A percentile compares a stretch with the other conserved stretches of the same genome.
phyloP scores from a whole-genome alignment of 768 basidiomycete species.

The Russula lepida region DNA sequence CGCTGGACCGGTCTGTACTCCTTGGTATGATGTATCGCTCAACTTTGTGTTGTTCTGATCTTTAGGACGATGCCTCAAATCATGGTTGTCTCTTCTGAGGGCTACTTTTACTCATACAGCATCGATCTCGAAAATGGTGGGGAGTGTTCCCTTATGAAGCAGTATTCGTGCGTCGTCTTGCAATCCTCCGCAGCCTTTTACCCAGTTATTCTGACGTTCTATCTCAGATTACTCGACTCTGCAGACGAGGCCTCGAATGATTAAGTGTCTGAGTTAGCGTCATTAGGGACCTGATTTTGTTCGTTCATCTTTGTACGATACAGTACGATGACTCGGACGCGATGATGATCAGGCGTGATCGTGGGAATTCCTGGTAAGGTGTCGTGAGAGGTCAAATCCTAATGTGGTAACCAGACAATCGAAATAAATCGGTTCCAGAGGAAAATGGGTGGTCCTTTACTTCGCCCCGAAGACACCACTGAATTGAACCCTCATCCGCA shows the following conservation, averaged over 20 bases:
- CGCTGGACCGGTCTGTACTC: no score
- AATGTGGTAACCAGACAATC: no score
- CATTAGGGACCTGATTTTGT: neutral
- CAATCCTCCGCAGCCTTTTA: neutral
- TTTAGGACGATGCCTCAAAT: conserved; percentile 86
- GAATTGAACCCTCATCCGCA: no score
- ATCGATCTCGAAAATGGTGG: conserved; percentile 96
- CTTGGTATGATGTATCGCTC: neutral
- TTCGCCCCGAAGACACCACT: no score
- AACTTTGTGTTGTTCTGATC: neutral
- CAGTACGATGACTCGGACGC: neutral
- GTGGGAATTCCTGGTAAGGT: neutral
- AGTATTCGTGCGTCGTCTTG: conserved; percentile 58
- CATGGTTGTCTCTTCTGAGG: conserved; percentile 94
- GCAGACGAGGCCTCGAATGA: conserved; percentile 22
- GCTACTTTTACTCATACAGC: conserved; percentile 90
- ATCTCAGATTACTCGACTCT: conserved; percentile 25
- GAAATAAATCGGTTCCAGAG: no score
- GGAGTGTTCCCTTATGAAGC: conserved; percentile 91
- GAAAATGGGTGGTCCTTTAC: no score
- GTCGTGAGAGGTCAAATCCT: no score
- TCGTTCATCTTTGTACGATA: conserved; percentile 12
- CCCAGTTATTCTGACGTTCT: neutral
- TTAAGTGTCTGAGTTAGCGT: neutral
- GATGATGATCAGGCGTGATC: neutral